Conservation (phyloP, 495 filamentous ascomycete species). For the Tuber indicum region DNA sequence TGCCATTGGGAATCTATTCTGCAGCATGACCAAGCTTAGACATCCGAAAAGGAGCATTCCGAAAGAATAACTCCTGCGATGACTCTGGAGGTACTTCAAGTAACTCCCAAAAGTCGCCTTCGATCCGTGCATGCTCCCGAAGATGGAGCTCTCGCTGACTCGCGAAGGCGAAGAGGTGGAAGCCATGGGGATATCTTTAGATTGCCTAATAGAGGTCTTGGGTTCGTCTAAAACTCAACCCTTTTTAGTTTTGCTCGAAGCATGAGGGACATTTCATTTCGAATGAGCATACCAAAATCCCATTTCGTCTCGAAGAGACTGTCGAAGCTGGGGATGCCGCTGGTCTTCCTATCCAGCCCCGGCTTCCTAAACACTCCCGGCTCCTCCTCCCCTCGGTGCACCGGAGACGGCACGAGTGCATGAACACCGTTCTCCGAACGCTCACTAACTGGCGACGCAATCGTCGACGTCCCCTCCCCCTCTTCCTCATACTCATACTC, state of each 20-base stretch:
- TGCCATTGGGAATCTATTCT: background rate
- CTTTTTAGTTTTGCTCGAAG: background rate
- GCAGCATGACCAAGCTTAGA: background rate
- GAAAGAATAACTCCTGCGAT: background rate
- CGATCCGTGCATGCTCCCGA: background rate
- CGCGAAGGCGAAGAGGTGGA: background rate
- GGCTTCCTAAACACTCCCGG: background rate
- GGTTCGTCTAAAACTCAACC: background rate
- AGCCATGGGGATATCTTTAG: background rate
- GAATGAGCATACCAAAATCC: constrained; percentile 20
- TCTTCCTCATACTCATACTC: background rate
- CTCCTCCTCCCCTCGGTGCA: background rate
- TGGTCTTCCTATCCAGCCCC: constrained; percentile 24
- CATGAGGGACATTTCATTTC: background rate
- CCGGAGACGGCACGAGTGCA: background rate
- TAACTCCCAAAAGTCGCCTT: background rate
- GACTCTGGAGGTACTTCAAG: background rate
- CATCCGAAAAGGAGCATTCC: background rate
- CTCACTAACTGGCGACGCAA: no score
- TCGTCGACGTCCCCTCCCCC: background rate
- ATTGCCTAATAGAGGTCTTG: background rate
- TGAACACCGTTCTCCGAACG: background rate
- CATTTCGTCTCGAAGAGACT: constrained; percentile 35
- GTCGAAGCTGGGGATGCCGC: constrained; percentile 34
- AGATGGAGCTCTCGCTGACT: background rate